These are phyloP conservation scores for Orbilia javanica DNA, from an alignment of 2,329 filamentous ascomycete species.

Conservation along the genomic window DNA sequence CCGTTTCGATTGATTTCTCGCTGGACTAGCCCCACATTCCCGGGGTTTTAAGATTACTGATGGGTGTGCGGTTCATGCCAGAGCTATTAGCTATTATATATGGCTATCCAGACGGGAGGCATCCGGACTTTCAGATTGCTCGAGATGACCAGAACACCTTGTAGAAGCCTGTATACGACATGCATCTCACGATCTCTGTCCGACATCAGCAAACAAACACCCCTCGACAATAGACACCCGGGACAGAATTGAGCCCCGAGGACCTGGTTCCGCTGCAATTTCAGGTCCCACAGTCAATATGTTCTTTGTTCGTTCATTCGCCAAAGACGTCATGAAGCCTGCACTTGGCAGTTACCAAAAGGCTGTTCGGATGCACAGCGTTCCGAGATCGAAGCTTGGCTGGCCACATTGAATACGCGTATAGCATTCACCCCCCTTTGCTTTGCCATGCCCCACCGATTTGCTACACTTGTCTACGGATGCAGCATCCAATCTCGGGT, in stretches of 20 bases:
- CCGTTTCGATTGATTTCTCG: constrained; percentile 1
- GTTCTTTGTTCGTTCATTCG: neutral
- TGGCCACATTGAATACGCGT: neutral
- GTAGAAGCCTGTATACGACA: no score
- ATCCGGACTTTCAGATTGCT: no score
- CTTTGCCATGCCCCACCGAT: constrained; percentile 13
- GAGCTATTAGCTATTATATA: neutral
- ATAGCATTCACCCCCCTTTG: neutral
- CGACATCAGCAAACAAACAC: neutral
- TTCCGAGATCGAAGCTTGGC: constrained; percentile 49
- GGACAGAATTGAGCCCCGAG: neutral
- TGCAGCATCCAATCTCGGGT: constrained; percentile 35
- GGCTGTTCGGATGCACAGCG: constrained; percentile 34
- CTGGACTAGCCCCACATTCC: constrained; percentile 17
- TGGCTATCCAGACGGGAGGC: no score
- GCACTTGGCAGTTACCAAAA: neutral
- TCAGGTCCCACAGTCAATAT: neutral
- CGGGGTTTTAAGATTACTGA: constrained; percentile 19
- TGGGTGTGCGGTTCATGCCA: constrained; percentile 16
- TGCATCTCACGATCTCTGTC: constrained; percentile 9
- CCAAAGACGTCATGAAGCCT: constrained; percentile 2
- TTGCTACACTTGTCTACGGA: constrained; percentile 20
- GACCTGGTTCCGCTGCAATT: constrained; percentile 9
- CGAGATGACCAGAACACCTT: no score
- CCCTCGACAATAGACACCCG: neutral